Base-by-base conservation (phyloP, 1,284 basidiomycete genomes). In the Afroboletus lepidellus region DNA sequence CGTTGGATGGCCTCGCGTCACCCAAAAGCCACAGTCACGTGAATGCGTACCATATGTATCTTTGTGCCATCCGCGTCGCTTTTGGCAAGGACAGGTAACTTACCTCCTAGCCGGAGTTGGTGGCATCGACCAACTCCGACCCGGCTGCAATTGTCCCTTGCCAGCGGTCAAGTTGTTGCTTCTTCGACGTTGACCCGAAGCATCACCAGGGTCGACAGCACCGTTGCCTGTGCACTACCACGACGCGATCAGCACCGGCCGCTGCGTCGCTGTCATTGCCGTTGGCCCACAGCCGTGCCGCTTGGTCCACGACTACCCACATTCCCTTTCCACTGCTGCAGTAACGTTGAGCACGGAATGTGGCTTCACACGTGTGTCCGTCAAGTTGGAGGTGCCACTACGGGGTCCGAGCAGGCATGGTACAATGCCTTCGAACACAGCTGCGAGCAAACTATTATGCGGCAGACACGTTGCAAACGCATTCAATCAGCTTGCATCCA, bases 11-110 rank as follows among this genome's bases (percentile, higher is more conserved):
- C 20, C 16, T 62, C 3, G 27, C 44, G 11, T 59, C 61, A 46
- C 43, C 18, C 67, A 62, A 48, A 67, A 69, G 41, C 71, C 73
- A 68, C 53, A 53, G 25, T 41, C 38, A 42, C 24, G 47, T 38
- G 41, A 37, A 48, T 33, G 18, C 7, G 25, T 53, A 46, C 41
- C 34, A 46, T 47, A 48, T 43, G 30, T 33, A 44, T 23, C 29
- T 12, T 30, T 12, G 30, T 30, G 30, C 9, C 30, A n/a, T n/a
- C n/a, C n/a, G n/a, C n/a, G n/a, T n/a, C n/a, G n/a, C n/a, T n/a
- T n/a, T n/a, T n/a, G n/a, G n/a, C n/a, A n/a, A n/a, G n/a, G n/a
- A n/a, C n/a, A n/a, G n/a, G n/a, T n/a, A n/a, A n/a, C n/a, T n/a
- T n/a, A n/a, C n/a, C n/a, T n/a, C n/a, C n/a, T n/a, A n/a, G n/a